Conservation (phyloP, 306 rosid species). For the Albizia julibrissin region DNA sequence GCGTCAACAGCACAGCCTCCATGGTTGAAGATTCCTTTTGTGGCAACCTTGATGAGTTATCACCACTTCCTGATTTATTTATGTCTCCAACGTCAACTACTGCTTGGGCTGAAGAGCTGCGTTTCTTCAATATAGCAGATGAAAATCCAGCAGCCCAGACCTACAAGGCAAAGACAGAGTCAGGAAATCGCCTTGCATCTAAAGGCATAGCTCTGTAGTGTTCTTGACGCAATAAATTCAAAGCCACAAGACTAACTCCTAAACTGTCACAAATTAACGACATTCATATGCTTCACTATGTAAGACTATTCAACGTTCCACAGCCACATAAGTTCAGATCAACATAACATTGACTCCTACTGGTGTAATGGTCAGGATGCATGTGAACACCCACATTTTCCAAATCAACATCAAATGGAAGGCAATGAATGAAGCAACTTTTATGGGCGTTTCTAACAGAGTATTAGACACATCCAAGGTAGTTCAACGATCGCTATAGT, state of each 20-base stretch:
- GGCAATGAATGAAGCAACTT: background rate
- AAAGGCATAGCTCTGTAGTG: background rate
- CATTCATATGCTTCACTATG: background rate
- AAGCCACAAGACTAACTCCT: background rate
- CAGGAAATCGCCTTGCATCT: background rate
- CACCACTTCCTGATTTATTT: slow-evolving; percentile 36
- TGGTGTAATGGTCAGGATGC: background rate
- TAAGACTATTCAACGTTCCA: background rate
- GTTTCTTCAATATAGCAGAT: slow-evolving; percentile 77
- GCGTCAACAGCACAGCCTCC: slow-evolving; percentile 55
- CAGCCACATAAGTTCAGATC: background rate
- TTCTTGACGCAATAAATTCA: background rate
- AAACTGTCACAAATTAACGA: background rate
- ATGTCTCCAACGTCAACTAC: slow-evolving; percentile 30
- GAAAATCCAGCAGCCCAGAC: slow-evolving; percentile 97
- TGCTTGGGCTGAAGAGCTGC: slow-evolving; percentile 46
- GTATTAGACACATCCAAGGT: background rate
- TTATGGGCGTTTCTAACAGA: background rate
- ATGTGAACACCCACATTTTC: background rate
- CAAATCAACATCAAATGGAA: background rate
- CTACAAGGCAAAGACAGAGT: slow-evolving; percentile 36
- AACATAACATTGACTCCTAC: background rate
- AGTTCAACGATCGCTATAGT: background rate
- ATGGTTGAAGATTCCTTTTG: slow-evolving; percentile 44
- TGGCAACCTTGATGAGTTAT: slow-evolving; percentile 39